A percentile compares a stretch with the other conserved stretches of the same genome.
Conservation (phyloP, 371 early-diverging fungal genomes). For the Basidiobolus meristosporus region DNA sequence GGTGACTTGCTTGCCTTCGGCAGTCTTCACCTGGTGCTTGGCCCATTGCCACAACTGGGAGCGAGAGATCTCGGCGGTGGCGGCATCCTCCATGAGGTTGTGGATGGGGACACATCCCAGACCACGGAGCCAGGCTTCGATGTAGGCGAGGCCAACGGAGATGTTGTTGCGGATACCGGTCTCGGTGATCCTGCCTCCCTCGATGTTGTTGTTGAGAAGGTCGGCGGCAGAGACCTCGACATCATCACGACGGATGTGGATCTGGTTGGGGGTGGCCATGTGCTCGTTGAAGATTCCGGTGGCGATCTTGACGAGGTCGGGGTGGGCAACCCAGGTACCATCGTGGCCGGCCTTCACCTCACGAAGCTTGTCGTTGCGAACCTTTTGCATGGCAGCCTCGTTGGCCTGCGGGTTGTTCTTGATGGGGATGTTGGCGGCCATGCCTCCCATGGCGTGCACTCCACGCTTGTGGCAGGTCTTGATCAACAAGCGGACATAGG, state of each 20-base stretch:
- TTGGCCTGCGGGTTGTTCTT: conserved; percentile 74
- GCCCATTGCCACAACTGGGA: conserved; percentile 96
- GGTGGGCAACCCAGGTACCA: conserved; percentile 97
- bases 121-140: conserved; percentile 91
- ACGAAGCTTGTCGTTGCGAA: conserved; percentile 78
- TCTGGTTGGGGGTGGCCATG: conserved; percentile 92
- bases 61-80: conserved; percentile 93
- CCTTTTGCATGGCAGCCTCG: conserved; percentile 80
- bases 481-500: conserved; percentile 83
- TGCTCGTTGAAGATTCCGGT: conserved; percentile 73
- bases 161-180: conserved; percentile 79
- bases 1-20: conserved; percentile 59
- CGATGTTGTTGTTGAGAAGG: conserved; percentile 60
- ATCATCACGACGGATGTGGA: conserved; percentile 77
- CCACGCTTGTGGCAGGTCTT: conserved; percentile 93
- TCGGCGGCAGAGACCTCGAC: conserved; percentile 67
- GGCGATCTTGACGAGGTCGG: conserved; percentile 79
- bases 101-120: conserved; percentile 92
- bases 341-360: conserved; percentile 90
- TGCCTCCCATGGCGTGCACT: conserved; percentile 96
- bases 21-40: conserved; percentile 60
- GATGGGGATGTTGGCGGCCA: conserved; percentile 97
- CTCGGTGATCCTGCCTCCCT: conserved; percentile 65
- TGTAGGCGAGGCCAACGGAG: conserved; percentile 77
- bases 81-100: conserved; percentile 93